Evolutionary conservation across 2,329 filamentous ascomycete species (phyloP).

Genomic region (Didymella keratinophila): DNA sequence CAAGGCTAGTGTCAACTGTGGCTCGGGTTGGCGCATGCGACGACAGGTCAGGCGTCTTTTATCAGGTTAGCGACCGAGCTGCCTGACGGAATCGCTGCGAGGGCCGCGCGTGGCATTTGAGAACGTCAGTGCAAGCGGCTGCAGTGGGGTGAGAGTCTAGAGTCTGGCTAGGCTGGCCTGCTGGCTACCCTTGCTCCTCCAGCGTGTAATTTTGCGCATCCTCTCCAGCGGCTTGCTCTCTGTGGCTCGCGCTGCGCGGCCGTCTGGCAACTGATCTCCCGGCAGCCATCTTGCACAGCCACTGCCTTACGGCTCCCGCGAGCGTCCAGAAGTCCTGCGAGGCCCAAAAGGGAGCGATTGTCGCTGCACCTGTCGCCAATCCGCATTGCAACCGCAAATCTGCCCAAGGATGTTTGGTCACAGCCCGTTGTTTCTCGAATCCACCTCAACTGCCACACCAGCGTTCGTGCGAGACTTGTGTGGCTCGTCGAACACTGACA

Average conservation of each 20-base stretch:
- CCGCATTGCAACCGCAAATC: conserved; percentile 32
- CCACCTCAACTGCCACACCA: conserved; percentile 30
- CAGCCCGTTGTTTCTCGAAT: conserved; percentile 46
- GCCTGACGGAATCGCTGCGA: conserved; percentile 31
- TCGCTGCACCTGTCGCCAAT: conserved; percentile 43
- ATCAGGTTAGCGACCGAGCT: conserved; percentile 44
- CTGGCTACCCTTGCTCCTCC: conserved; percentile 27
- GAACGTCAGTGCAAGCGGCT: conserved; percentile 26
- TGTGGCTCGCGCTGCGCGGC: conserved; percentile 20
- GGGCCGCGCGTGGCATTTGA: conserved; percentile 39
- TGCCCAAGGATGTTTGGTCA: conserved; percentile 29
- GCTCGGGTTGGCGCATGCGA: conserved; percentile 27
- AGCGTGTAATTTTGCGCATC: conserved; percentile 33
- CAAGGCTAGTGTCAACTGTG: conserved; percentile 23
- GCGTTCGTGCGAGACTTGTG: conserved; percentile 33
- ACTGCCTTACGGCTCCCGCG: conserved; percentile 44
- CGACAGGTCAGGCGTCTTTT: conserved; percentile 47
- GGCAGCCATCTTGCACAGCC: conserved; percentile 44
- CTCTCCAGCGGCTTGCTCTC: conserved; percentile 23
- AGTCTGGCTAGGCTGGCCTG: conserved; percentile 30
- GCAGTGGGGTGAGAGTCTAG: conserved; percentile 33
- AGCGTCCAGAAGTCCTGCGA: conserved; percentile 36
- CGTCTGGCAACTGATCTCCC: conserved; percentile 26
- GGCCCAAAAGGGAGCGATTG: conserved; percentile 43
- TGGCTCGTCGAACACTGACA: conserved; percentile 33